Conservation (phyloP, 2,329 filamentous ascomycete species). For the Cercospora sp. region DNA sequence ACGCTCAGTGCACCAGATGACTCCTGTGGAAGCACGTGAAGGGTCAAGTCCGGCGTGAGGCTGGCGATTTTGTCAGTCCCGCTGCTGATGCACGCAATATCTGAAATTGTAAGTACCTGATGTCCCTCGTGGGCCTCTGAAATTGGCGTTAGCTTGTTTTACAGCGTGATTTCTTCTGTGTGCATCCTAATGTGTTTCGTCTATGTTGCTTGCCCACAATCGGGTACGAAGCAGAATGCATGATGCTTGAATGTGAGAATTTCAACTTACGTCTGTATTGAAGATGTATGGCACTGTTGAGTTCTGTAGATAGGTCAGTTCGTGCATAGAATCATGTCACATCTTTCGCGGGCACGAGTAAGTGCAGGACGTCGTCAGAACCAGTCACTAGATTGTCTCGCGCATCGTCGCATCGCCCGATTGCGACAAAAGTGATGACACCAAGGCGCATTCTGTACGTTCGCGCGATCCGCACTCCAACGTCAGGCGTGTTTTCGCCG, state of each 20-base stretch:
- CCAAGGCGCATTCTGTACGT: background rate
- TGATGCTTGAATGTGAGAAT: background rate
- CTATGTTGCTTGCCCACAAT: background rate
- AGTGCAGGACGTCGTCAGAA: background rate
- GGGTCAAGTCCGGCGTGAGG: conserved; percentile 89
- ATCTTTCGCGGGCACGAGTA: background rate
- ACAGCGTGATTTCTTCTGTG: background rate
- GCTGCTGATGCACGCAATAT: background rate
- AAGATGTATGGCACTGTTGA: conserved; percentile 78
- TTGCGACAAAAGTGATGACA: background rate
- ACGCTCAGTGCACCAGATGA: conserved; percentile 88
- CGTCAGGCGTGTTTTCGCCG: background rate
- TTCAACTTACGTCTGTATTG: conserved; percentile 64
- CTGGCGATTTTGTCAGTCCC: conserved; percentile 9
- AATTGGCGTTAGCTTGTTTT: background rate
- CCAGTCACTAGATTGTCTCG: background rate
- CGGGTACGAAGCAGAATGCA: background rate
- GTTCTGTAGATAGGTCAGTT: conserved; percentile 56
- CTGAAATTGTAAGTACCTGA: conserved; percentile 44
- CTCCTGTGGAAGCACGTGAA: conserved; percentile 83
- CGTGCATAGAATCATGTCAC: background rate
- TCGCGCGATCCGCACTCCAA: background rate
- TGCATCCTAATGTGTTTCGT: background rate
- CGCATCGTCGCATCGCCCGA: background rate
- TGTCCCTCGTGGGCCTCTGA: conserved; percentile 80